These are phyloP conservation scores for Suillus weaverae DNA, from an alignment of 768 basidiomycete species.

Conservation along the genomic window DNA sequence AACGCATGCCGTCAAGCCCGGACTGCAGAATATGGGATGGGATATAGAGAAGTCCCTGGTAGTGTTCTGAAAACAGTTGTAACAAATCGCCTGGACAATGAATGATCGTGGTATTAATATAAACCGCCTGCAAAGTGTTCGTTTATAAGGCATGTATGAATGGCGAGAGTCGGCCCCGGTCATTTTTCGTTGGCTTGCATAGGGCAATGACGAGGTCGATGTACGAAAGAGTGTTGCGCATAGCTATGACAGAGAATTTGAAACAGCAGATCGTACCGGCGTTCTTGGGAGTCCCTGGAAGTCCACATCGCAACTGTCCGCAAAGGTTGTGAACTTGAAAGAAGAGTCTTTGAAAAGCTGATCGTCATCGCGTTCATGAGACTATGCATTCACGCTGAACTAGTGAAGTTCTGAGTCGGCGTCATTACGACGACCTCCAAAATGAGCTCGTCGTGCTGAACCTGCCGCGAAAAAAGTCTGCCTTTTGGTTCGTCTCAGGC, in stretches of 20 bases:
- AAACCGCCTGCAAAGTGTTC: not conserved
- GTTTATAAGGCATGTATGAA: not conserved
- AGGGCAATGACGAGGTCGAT: not conserved
- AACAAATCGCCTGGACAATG: not conserved
- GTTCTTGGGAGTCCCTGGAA: not conserved
- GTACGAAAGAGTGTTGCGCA: not conserved
- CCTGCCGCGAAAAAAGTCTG: too few species aligned
- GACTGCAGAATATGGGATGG: constrained; percentile 36
- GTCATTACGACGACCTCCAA: too few species aligned
- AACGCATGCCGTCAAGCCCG: constrained; percentile 30
- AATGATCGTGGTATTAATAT: not conserved
- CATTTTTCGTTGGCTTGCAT: not conserved
- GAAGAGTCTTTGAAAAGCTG: not conserved
- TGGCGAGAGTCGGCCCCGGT: not conserved
- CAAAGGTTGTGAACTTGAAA: not conserved
- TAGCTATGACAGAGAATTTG: not conserved
- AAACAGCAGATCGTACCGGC: not conserved
- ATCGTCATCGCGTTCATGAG: not conserved
- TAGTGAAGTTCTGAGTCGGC: too few species aligned
- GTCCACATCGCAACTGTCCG: not conserved
- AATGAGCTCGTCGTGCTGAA: too few species aligned
- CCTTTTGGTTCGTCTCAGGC: too few species aligned
- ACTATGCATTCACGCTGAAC: too few species aligned
- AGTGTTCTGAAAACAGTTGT: constrained; percentile 29
- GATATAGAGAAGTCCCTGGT: constrained; percentile 34